Evolutionary conservation across 441 rosid genomes (phyloP).

Genomic region (Gossypium davidsonii): DNA sequence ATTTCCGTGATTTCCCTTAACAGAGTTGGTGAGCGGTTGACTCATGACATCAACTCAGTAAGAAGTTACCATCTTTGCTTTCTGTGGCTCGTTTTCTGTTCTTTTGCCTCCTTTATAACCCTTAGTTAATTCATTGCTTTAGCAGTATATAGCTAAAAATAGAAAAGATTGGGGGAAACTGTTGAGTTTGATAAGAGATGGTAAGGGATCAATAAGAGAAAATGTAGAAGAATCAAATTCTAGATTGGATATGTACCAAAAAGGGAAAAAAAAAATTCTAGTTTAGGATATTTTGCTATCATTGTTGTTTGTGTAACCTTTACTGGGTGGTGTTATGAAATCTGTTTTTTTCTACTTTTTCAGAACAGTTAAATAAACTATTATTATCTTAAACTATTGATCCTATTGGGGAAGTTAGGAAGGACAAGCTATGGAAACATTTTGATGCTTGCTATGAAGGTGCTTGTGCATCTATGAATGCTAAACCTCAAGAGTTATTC

Average conservation of each 20-base stretch:
- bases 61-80: background rate
- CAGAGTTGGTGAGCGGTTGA: too few relatives aligned
- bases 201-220: background rate
- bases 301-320: background rate
- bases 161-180: background rate
- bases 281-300: background rate
- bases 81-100: background rate
- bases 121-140: background rate
- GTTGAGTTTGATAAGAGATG: background rate
- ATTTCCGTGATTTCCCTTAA: too few relatives aligned
- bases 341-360: background rate
- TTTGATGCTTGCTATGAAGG: slow-evolving; percentile 1
- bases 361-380: background rate
- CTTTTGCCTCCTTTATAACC: background rate
- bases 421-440: background rate
- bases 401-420: background rate
- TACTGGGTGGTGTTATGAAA: background rate
- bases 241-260: background rate
- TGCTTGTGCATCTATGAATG: background rate
- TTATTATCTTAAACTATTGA: background rate
- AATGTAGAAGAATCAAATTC: background rate
- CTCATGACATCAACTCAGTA: too few relatives aligned
- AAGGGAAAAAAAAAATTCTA: background rate
- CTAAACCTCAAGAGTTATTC: background rate
- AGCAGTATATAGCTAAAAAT: background rate